Conservation (phyloP, 768 basidiomycete species). For the Suillus placidus region DNA sequence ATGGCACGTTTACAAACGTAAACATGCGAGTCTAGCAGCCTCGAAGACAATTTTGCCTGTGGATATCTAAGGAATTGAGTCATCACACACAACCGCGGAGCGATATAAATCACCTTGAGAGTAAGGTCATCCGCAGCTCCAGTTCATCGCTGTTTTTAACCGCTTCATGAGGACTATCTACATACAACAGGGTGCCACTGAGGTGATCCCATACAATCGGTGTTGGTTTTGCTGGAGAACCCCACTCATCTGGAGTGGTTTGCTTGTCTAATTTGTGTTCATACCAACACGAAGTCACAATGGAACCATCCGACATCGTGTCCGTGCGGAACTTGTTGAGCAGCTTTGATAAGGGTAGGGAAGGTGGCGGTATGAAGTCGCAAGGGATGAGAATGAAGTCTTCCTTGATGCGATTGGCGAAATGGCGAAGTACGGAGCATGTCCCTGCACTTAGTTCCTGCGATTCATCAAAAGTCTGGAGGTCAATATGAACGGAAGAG, state of each 20-base stretch:
- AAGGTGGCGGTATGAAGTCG: conserved; percentile 82
- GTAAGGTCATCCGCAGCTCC: conserved; percentile 72
- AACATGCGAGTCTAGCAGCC: conserved; percentile 84
- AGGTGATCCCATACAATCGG: conserved; percentile 72
- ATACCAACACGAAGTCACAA: conserved; percentile 73
- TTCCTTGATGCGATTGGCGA: conserved; percentile 71
- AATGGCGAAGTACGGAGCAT: conserved; percentile 74
- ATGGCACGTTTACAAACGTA: conserved; percentile 82
- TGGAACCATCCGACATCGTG: conserved; percentile 58
- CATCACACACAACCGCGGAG: conserved; percentile 3
- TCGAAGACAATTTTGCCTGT: conserved; percentile 64
- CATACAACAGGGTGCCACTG: conserved; percentile 66
- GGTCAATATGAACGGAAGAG: conserved; percentile 69
- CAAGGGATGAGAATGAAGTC: conserved; percentile 92
- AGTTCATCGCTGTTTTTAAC: conserved; percentile 74
- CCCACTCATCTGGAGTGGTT: conserved; percentile 68
- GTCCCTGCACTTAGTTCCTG: conserved; percentile 69
- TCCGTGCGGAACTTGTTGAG: conserved; percentile 85
- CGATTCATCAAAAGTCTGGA: conserved; percentile 81
- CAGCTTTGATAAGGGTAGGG: conserved; percentile 67
- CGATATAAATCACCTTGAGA: conserved; percentile 54
- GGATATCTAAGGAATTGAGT: conserved; percentile 57
- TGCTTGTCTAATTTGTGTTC: conserved; percentile 56
- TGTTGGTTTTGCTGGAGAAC: conserved; percentile 41
- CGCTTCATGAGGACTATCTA: conserved; percentile 69